phyloP scores from a whole-genome alignment of 139 green algal species.

The Astrephomene gubernaculifera region DNA sequence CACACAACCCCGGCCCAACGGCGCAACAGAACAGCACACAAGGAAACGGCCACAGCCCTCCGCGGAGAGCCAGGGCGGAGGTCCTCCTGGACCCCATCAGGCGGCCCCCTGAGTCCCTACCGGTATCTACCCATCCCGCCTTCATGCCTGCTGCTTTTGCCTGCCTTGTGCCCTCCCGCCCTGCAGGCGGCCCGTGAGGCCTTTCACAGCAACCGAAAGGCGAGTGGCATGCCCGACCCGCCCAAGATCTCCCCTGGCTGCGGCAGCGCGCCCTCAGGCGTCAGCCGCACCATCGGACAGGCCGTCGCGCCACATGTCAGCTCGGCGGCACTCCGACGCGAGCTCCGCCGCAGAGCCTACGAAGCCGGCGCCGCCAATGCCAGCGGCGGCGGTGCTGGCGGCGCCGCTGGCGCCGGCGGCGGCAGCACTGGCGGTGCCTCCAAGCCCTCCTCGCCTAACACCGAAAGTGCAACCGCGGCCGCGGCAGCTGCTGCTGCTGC shows the following conservation, averaged over 20 bases:
- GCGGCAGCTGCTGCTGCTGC: background rate
- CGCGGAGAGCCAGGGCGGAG: too few species aligned
- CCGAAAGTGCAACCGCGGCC: too few species aligned
- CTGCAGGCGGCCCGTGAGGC: constrained; percentile 1
- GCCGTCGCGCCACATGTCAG: background rate
- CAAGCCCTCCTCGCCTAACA: too few species aligned
- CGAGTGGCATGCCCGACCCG: background rate
- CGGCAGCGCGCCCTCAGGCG: background rate
- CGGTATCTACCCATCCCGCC: too few species aligned
- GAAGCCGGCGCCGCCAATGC: background rate
- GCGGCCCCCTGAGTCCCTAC: too few species aligned
- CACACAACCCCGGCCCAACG: too few species aligned
- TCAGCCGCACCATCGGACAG: background rate
- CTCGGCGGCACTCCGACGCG: background rate
- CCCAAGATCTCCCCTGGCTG: constrained; percentile 4
- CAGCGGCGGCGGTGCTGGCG: background rate
- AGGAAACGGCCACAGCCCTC: too few species aligned
- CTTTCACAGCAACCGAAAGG: constrained; percentile 11
- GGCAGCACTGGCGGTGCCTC: background rate
- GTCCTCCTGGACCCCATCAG: too few species aligned
- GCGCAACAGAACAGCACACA: too few species aligned
- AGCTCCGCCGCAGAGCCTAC: constrained; percentile 6
- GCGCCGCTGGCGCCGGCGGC: background rate
- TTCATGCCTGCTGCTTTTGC: too few species aligned
- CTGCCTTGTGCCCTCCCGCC: background rate